phyloP scores from a whole-genome alignment of 2,329 filamentous ascomycete species.

The Penicillium occitanis region DNA sequence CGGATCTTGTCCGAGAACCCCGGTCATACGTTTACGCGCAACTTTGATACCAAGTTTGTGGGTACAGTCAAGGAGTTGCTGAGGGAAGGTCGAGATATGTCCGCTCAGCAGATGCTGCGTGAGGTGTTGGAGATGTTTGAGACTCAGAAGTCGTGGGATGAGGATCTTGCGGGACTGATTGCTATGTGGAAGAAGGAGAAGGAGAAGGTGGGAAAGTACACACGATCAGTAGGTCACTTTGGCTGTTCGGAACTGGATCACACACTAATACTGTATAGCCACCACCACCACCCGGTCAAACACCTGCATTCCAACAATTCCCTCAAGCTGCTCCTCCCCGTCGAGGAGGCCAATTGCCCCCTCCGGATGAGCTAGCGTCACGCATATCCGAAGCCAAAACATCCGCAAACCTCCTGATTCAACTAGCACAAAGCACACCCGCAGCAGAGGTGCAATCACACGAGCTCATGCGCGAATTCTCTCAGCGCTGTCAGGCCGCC shows the following conservation, averaged over 20 bases:
- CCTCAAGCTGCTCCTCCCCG: conserved; percentile 30
- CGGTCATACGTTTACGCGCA: conserved; percentile 83
- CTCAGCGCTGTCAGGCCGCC: conserved; percentile 78
- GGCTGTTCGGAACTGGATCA: no score
- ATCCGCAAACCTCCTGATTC: conserved; percentile 85
- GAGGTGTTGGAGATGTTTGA: conserved; percentile 83
- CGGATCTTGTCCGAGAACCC: conserved; percentile 92
- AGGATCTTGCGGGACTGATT: conserved; percentile 67
- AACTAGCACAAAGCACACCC: conserved; percentile 84
- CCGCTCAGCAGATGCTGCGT: conserved; percentile 79
- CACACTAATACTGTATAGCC: not conserved
- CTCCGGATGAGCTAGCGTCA: conserved; percentile 72
- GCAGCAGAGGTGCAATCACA: conserved; percentile 72
- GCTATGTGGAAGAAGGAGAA: conserved; percentile 92
- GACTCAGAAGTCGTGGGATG: conserved; percentile 68
- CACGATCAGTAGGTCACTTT: conserved; percentile 27
- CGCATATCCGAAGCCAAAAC: conserved; percentile 88
- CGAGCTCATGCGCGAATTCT: conserved; percentile 91
- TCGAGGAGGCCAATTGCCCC: conserved; percentile 55
- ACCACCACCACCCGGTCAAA: not conserved
- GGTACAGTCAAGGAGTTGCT: conserved; percentile 73
- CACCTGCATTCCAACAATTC: conserved; percentile 20
- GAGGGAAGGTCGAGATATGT: conserved; percentile 67
- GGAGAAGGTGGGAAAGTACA: conserved; percentile 55
- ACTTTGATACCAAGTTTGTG: conserved; percentile 82